These are phyloP conservation scores for Platismatia glauca DNA, from an alignment of 495 filamentous ascomycete species.

Conservation along the genomic window DNA sequence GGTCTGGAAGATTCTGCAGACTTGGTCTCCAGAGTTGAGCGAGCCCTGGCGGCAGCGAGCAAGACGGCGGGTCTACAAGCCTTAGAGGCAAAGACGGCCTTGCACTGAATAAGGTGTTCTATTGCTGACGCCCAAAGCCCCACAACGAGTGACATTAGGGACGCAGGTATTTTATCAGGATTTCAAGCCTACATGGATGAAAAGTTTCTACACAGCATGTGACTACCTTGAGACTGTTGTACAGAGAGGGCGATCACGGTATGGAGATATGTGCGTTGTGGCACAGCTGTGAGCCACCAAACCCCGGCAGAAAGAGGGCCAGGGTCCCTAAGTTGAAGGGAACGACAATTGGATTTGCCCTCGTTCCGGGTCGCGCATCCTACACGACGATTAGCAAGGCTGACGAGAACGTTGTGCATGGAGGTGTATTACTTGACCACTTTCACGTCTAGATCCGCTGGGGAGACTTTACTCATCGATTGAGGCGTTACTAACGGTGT, in stretches of 20 bases:
- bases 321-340: not conserved
- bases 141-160: not conserved
- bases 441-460: constrained; percentile 65
- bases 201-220: not conserved
- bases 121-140: not conserved
- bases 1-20: constrained; percentile 72
- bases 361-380: constrained; percentile 52
- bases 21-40: constrained; percentile 42
- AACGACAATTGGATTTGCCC: constrained; percentile 27
- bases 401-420: constrained; percentile 14
- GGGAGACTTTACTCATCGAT: constrained; percentile 53
- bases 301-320: not conserved
- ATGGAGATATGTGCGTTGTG: not conserved
- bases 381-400: constrained; percentile 24
- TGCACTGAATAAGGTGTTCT: not conserved
- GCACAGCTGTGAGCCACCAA: not conserved
- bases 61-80: not conserved
- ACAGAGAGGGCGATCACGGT: not conserved
- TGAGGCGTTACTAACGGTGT: constrained; percentile 62
- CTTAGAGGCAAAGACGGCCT: not conserved
- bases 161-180: not conserved
- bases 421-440: constrained; percentile 59
- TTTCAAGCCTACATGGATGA: not conserved
- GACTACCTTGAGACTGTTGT: not conserved
- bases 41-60: constrained; percentile 40